A percentile compares a stretch with the other conserved stretches of the same genome.
Conservation (phyloP, 108 stramenopile genomes). For the Phaeodactylum tricornutum region DNA sequence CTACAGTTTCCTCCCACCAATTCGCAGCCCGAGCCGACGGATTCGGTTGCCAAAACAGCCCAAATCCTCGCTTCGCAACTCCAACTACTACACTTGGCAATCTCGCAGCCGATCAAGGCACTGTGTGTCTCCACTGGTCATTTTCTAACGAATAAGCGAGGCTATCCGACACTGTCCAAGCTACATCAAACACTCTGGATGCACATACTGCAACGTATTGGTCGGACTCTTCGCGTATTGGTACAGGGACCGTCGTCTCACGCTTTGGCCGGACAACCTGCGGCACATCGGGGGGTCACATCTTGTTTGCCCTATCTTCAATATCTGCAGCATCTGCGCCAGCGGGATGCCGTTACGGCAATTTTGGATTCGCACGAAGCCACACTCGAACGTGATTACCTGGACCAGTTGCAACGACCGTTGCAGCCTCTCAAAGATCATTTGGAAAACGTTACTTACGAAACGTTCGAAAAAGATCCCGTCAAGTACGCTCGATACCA, state of each 20-base stretch:
- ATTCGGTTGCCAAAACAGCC: too few species aligned
- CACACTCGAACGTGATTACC: constrained; percentile 58
- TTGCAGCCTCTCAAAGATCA: constrained; percentile 96
- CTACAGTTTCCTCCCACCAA: constrained; percentile 1
- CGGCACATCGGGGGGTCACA: constrained; percentile 10
- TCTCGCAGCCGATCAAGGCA: too few species aligned
- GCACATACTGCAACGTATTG: constrained; percentile 51
- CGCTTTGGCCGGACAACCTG: background rate
- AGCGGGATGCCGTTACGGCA: constrained; percentile 18
- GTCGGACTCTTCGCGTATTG: constrained; percentile 51
- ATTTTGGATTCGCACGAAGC: constrained; percentile 66
- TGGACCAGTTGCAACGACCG: constrained; percentile 93
- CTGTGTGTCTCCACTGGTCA: constrained; percentile 55
- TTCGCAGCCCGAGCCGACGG: too few species aligned
- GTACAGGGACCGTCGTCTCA: constrained; percentile 38
- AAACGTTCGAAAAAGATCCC: constrained; percentile 95
- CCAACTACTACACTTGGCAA: too few species aligned
- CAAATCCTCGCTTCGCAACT: too few species aligned
- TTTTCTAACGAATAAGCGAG: constrained; percentile 88
- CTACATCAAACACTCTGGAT: constrained; percentile 66
- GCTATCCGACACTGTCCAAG: constrained; percentile 85
- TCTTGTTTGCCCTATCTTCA: constrained; percentile 63
- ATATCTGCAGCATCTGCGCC: constrained; percentile 85
- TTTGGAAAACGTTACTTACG: constrained; percentile 95
- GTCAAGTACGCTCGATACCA: constrained; percentile 93